These are phyloP conservation scores for Panicum hallii DNA, from an alignment of 202 grass and related monocot genomes.

Conservation along the genomic window DNA sequence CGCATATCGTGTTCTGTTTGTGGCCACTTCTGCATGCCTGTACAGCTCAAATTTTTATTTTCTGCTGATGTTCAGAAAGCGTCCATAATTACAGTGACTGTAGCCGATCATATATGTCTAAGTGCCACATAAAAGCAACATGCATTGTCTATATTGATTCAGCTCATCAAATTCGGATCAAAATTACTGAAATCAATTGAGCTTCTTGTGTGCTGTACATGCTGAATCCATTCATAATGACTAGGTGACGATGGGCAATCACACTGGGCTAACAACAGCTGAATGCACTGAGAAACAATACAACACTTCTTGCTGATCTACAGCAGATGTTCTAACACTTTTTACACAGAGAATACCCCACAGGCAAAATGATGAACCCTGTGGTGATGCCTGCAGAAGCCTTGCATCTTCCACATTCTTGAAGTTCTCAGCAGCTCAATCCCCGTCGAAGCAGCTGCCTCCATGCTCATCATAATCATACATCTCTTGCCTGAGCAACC, in stretches of 20 bases:
- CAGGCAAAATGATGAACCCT: background rate
- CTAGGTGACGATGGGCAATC: background rate
- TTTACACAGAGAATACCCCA: background rate
- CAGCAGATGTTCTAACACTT: background rate
- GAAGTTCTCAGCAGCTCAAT: slow-evolving; percentile 12
- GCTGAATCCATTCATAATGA: background rate
- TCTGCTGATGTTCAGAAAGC: background rate
- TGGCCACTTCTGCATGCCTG: background rate
- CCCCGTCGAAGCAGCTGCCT: background rate
- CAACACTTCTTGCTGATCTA: background rate
- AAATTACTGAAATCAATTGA: background rate
- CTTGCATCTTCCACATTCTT: background rate
- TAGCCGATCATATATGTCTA: background rate
- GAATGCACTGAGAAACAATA: background rate
- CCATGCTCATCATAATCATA: slow-evolving; percentile 25
- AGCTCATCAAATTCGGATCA: background rate
- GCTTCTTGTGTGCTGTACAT: background rate
- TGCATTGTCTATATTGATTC: background rate
- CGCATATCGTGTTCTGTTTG: background rate
- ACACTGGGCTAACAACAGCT: background rate
- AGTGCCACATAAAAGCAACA: background rate
- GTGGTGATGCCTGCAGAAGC: background rate
- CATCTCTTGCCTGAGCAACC: slow-evolving; percentile 54
- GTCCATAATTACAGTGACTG: background rate
- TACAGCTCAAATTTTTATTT: background rate